Conservation (phyloP, 108 stramenopile genomes). For the Licmophora abbreviata region DNA sequence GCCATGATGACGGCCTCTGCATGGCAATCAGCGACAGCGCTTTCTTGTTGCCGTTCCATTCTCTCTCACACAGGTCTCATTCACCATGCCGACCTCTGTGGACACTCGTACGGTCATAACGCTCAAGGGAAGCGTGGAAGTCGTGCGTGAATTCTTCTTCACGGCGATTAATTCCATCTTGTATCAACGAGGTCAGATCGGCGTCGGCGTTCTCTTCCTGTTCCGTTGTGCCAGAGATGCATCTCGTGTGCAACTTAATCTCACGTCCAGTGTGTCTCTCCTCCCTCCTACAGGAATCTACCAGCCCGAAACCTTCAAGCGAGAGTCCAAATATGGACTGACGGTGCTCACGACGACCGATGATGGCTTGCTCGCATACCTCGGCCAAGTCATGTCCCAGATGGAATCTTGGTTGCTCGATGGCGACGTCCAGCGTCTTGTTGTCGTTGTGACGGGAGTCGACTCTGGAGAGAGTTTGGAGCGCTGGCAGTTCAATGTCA, state of each 20-base stretch:
- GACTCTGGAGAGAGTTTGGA: conserved; percentile 94
- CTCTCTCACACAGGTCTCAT: not conserved
- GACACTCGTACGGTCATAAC: conserved; percentile 76
- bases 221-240: too few relatives aligned
- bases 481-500: conserved; percentile 97
- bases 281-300: conserved; percentile 89
- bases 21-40: not conserved
- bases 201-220: too few relatives aligned
- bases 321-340: conserved; percentile 93
- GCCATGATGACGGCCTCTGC: too few relatives aligned
- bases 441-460: conserved; percentile 92
- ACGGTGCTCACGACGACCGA: conserved; percentile 95
- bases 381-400: conserved; percentile 86
- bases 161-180: conserved; percentile 97
- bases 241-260: too few relatives aligned
- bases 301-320: conserved; percentile 92
- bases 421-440: conserved; percentile 88
- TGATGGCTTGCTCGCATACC: conserved; percentile 83
- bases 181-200: conserved; percentile 89
- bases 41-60: not conserved
- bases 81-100: conserved; percentile 13
- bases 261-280: too few relatives aligned
- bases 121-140: conserved; percentile 91
- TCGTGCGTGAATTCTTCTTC: conserved; percentile 98
- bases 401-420: conserved; percentile 85